These are phyloP conservation scores for Populus tremula DNA, from an alignment of 345 rosid species.

Conservation along the genomic window DNA sequence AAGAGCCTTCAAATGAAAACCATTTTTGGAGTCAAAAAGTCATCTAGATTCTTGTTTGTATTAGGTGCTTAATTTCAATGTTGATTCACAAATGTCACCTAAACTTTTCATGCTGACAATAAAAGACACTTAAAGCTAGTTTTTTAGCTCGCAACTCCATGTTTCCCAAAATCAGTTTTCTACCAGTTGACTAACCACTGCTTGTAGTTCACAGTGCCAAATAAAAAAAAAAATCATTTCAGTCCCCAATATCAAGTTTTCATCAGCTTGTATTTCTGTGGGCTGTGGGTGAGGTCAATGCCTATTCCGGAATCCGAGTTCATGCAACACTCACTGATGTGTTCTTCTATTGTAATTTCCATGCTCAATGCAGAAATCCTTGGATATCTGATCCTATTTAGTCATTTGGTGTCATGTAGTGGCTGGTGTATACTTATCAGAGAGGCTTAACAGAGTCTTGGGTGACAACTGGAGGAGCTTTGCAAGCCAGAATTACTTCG, in stretches of 20 bases:
- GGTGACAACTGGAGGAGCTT: slow-evolving; percentile 73
- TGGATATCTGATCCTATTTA: background rate
- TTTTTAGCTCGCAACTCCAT: background rate
- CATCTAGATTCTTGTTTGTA: background rate
- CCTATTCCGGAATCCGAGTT: background rate
- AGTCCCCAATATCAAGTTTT: background rate
- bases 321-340: background rate
- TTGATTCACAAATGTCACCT: background rate
- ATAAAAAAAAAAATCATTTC: background rate
- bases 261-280: background rate
- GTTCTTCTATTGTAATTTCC: background rate
- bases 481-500: slow-evolving; percentile 89
- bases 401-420: slow-evolving; percentile 42
- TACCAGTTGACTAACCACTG: background rate
- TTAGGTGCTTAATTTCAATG: background rate
- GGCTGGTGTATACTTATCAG: slow-evolving; percentile 89
- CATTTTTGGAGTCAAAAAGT: background rate
- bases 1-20: background rate
- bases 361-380: background rate
- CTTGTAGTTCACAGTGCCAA: background rate
- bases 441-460: slow-evolving; percentile 62
- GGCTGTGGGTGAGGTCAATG: background rate
- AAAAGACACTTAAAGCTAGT: background rate
- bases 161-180: background rate
- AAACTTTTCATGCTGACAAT: background rate